These are phyloP conservation scores for Colletotrichum costaricense DNA, from an alignment of 2,329 filamentous ascomycete genomes.

Conservation along the genomic window DNA sequence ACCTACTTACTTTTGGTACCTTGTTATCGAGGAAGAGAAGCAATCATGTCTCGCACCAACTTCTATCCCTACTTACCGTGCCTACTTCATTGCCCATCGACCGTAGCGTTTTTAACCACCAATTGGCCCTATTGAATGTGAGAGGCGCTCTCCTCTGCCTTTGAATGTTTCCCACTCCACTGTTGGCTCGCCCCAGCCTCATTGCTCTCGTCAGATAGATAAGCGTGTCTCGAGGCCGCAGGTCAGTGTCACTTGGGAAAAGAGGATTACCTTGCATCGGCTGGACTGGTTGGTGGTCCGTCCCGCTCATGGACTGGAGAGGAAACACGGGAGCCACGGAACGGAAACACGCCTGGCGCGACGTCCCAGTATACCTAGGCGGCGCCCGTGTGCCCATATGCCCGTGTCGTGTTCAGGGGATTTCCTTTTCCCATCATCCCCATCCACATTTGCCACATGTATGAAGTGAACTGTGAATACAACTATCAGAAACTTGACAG, in stretches of 20 bases:
- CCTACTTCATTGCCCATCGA: not conserved
- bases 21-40: too few relatives aligned
- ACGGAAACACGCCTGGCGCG: constrained; percentile 11
- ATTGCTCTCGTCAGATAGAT: not conserved
- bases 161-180: not conserved
- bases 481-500: too few relatives aligned
- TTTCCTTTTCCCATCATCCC: not conserved
- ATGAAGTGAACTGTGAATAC: too few relatives aligned
- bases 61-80: not conserved
- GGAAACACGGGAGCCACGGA: constrained; percentile 23
- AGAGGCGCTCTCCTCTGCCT: too few relatives aligned
- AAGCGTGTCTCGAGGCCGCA: not conserved
- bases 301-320: not conserved
- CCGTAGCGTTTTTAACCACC: too few relatives aligned
- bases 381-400: not conserved
- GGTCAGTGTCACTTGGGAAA: not conserved
- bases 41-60: not conserved
- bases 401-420: not conserved
- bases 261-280: not conserved
- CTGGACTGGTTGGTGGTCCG: not conserved
- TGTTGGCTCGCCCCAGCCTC: not conserved
- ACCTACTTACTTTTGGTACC: too few relatives aligned
- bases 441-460: not conserved
- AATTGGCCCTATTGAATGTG: too few relatives aligned
- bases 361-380: not conserved